Conservation (phyloP, 345 rosid genomes). For the Hevea brasiliensis region DNA sequence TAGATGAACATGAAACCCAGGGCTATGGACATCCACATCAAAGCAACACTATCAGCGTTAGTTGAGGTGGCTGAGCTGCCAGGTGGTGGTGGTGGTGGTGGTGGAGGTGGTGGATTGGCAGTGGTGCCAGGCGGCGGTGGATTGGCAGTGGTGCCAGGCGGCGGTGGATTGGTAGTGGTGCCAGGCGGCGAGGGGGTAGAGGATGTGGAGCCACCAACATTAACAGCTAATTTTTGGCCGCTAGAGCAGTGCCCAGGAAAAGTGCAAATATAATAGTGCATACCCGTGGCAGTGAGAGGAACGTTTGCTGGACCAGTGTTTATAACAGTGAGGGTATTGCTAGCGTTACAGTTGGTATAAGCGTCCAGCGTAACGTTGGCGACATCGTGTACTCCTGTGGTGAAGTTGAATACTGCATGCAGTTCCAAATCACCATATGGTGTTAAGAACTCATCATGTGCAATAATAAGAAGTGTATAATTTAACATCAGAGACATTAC, state of each 20-base stretch:
- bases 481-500: no score
- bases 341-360: conserved; percentile 11
- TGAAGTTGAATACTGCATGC: conserved; percentile 24
- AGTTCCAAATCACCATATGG: not conserved
- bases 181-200: conserved; percentile 6
- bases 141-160: no score
- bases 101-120: not conserved
- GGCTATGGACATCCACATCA: not conserved
- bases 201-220: not conserved
- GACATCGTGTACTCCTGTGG: conserved; percentile 19
- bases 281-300: conserved; percentile 10
- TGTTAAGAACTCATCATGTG: no score
- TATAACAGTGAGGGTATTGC: not conserved
- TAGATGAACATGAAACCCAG: not conserved
- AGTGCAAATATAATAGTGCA: conserved; percentile 16
- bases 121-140: conserved; percentile 2
- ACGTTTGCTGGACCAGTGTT: conserved; percentile 11
- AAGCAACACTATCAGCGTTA: not conserved
- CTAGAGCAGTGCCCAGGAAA: conserved; percentile 13
- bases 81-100: conserved; percentile 6
- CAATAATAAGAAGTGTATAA: not conserved
- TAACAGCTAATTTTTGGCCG: conserved; percentile 20
- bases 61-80: not conserved
- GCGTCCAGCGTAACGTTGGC: conserved; percentile 11
- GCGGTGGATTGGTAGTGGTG: not conserved